Conservation (phyloP, 2,329 filamentous ascomycete genomes). For the Aspergillus intermedius region DNA sequence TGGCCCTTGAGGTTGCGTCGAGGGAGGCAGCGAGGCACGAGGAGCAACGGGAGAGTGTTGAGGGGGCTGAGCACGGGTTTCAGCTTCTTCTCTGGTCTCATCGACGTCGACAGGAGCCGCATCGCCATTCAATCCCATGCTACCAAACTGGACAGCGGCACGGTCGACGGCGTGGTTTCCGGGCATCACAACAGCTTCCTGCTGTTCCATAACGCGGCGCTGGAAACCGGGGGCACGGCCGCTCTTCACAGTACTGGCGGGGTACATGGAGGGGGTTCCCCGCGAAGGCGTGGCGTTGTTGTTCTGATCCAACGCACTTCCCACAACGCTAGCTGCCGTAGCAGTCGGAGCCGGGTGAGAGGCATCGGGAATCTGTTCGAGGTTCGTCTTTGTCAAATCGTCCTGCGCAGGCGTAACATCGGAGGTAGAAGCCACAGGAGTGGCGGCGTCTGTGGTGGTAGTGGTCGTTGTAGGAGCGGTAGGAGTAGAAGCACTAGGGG, state of each 20-base stretch:
- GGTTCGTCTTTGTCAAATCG: conserved; percentile 82
- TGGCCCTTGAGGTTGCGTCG: conserved; percentile 30
- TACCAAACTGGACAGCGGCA: conserved; percentile 90
- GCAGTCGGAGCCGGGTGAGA: conserved; percentile 71
- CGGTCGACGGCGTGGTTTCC: conserved; percentile 92
- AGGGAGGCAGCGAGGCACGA: conserved; percentile 76
- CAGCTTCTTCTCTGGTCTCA: conserved; percentile 87
- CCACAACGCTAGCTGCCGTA: conserved; percentile 81
- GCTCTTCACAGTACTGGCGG: conserved; percentile 66
- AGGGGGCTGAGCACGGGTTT: conserved; percentile 87
- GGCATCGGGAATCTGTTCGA: conserved; percentile 79
- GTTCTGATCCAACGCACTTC: conserved; percentile 75
- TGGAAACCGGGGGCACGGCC: conserved; percentile 72
- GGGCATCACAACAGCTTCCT: conserved; percentile 97
- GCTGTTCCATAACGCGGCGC: conserved; percentile 83
- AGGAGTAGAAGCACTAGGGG: conserved; percentile 20
- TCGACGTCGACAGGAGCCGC: conserved; percentile 62
- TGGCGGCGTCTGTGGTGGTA: conserved; percentile 34
- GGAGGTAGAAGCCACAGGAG: conserved; percentile 28
- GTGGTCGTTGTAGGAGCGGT: conserved; percentile 21
- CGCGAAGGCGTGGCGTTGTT: conserved; percentile 49
- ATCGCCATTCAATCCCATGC: conserved; percentile 78
- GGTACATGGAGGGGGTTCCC: conserved; percentile 64
- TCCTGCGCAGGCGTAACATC: conserved; percentile 64
- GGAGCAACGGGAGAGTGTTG: conserved; percentile 87